Conservation (phyloP, 2,329 filamentous ascomycete genomes). For the Cordyceps cateniannulata region DNA sequence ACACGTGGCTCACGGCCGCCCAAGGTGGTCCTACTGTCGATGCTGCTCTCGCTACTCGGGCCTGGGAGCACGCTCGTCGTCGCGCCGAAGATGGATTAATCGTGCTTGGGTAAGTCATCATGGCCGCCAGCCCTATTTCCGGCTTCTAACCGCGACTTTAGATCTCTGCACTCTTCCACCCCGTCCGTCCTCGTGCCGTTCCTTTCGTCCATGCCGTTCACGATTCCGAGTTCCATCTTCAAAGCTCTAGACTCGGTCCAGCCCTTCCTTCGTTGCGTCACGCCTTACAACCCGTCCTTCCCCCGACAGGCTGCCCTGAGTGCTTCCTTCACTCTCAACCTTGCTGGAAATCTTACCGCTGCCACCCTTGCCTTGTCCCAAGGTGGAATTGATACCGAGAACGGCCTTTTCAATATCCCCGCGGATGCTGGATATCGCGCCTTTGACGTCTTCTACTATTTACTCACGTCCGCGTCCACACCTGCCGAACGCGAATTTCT, state of each 20-base stretch:
- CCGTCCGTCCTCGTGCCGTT: constrained; percentile 81
- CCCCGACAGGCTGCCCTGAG: constrained; percentile 75
- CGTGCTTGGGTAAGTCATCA: constrained; percentile 64
- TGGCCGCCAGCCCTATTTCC: constrained; percentile 14
- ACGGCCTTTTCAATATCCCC: constrained; percentile 75
- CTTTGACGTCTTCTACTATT: constrained; percentile 97
- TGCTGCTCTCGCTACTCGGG: constrained; percentile 65
- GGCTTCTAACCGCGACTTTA: constrained; percentile 27
- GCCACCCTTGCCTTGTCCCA: constrained; percentile 74
- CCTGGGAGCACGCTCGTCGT: constrained; percentile 93
- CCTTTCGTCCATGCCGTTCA: constrained; percentile 70
- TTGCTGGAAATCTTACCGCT: constrained; percentile 71
- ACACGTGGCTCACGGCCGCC: constrained; percentile 85
- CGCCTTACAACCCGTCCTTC: constrained; percentile 80
- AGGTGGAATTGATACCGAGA: constrained; percentile 77
- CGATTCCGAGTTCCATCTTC: constrained; percentile 68
- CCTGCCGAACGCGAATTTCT: constrained; percentile 85
- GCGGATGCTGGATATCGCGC: constrained; percentile 76
- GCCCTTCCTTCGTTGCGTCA: constrained; percentile 82
- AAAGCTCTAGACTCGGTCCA: constrained; percentile 74
- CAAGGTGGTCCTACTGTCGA: constrained; percentile 72
- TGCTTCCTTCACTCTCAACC: constrained; percentile 72
- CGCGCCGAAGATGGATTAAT: constrained; percentile 95
- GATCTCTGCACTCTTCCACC: constrained; percentile 81
- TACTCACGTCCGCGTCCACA: constrained; percentile 85